Percentiles rank a stretch among this genome's conserved stretches.
Evolutionary conservation across 306 rosid species (phyloP).

Genomic region (Glycyrrhiza uralensis): DNA sequence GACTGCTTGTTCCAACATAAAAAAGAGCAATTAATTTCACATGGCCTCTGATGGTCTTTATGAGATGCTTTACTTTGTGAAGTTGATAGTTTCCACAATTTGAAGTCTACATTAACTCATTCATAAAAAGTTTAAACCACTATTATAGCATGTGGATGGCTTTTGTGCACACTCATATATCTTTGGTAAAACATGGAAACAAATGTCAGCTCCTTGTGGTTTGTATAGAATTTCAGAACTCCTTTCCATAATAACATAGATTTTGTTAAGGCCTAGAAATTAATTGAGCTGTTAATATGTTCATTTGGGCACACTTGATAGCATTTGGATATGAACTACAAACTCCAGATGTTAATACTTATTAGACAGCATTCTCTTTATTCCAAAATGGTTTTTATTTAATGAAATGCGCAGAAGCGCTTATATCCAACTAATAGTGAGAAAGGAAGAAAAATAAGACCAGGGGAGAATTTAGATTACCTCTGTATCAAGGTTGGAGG

Average conservation of each 20-base stretch:
- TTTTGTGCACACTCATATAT: not conserved
- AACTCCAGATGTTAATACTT: not conserved
- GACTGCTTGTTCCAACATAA: slow-evolving; percentile 52
- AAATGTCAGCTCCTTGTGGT: not conserved
- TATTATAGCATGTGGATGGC: not conserved
- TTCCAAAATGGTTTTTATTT: not conserved
- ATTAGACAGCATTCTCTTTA: not conserved
- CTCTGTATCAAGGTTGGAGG: slow-evolving; percentile 91
- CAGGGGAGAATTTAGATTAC: slow-evolving; percentile 33
- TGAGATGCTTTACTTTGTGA: not conserved
- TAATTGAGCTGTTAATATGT: not conserved
- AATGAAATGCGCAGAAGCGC: not conserved
- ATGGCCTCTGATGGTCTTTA: not conserved
- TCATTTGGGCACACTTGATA: not conserved
- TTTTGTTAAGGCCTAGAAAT: not conserved
- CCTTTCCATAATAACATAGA: not conserved
- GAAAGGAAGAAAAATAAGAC: not conserved
- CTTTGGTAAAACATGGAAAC: not conserved
- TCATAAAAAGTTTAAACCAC: slow-evolving; percentile 6
- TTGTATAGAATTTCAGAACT: not conserved
- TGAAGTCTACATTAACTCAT: slow-evolving; percentile 17
- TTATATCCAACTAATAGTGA: not conserved
- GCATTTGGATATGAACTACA: not conserved
- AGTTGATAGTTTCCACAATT: not conserved
- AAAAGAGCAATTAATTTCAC: not conserved